Evolutionary conservation across 345 rosid genomes (phyloP), one percentile per base, ranked within the genome.

Genomic region (Salix brachista): DNA sequence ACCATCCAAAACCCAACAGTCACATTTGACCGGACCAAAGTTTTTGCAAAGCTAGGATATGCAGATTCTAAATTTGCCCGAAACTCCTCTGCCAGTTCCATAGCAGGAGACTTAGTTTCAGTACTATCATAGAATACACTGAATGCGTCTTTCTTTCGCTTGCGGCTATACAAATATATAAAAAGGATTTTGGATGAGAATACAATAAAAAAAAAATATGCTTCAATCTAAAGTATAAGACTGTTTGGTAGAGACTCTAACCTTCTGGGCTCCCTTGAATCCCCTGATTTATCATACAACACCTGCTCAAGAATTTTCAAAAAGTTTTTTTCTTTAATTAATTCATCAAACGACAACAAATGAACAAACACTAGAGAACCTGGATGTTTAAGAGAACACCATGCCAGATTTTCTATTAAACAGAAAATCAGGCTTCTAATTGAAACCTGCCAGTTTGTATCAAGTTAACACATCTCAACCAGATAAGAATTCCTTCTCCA

Each of bases 1-100:
- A 86, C 89, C 89, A 88, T 69, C 87, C 87, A 86, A 81, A 83
- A 88, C 39, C 86, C 86, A 64, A 79, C 83, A 52, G 78, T 77
- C 44, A 84, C 89, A 70, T 81, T 84, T 69, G 88, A 86, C 39
- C 81, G 82, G 62, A 86, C 85, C 82, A 78, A 78, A 69, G 83
- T 65, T 72, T 84, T 86, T 23, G 82, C 78, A 68, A 86, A 86
- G 80, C 88, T 88, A 50, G 91, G 89, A 46, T 74, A 80, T 54
- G 72, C 68, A 56, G 62, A 39, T 2, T 76, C 76, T 74, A 88
- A 69, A 73, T 58, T 84, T 19, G 78, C 77, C 56, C 70, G 83
- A 69, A 86, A 34, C 77, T 80, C 85, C 76, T 84, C 80, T n/a
- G 91, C 88, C 64, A 81, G 79, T 70, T 83, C 84, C 76, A 80